Evolutionary conservation across 73 alveolate genomes (phyloP).

Genomic region (Stentor roeselii): DNA sequence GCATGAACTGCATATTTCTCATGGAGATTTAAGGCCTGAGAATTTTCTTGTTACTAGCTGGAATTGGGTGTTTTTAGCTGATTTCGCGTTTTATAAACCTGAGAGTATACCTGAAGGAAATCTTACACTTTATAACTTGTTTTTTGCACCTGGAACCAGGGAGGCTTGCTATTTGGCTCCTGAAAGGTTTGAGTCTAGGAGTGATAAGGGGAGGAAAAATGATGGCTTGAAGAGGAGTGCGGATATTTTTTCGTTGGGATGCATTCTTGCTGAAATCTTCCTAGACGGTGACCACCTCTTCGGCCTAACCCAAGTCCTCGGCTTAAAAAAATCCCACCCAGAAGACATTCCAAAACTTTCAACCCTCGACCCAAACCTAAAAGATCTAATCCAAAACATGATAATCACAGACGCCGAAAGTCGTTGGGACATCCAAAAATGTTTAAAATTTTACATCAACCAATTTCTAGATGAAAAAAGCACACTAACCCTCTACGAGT

Average conservation of each 20-base stretch:
- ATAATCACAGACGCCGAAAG: slow-evolving; percentile 55
- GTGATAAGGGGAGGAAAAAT: too few species aligned
- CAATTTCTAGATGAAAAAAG: slow-evolving; percentile 33
- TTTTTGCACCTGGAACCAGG: slow-evolving; percentile 77
- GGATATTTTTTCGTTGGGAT: slow-evolving; percentile 90
- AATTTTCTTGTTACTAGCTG: slow-evolving; percentile 75
- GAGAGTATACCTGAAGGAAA: slow-evolving; percentile 63
- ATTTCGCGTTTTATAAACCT: slow-evolving; percentile 78
- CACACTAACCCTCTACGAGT: background rate
- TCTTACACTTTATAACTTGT: slow-evolving; percentile 60
- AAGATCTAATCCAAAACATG: slow-evolving; percentile 59
- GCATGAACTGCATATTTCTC: slow-evolving; percentile 63
- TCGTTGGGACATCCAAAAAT: slow-evolving; percentile 51
- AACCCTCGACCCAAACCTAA: slow-evolving; percentile 52
- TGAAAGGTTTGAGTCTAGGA: slow-evolving; percentile 68
- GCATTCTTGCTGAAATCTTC: slow-evolving; percentile 82
- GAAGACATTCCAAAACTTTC: slow-evolving; percentile 47
- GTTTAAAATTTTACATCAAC: slow-evolving; percentile 41
- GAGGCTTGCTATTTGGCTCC: slow-evolving; percentile 90
- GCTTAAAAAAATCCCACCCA: slow-evolving; percentile 55
- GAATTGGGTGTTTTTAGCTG: slow-evolving; percentile 69
- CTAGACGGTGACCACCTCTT: slow-evolving; percentile 79
- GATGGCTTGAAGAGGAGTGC: too few species aligned
- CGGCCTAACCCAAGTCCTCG: slow-evolving; percentile 60
- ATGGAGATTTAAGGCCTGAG: slow-evolving; percentile 91